Base-by-base conservation (phyloP, 208 protist species). In the Acanthamoeba royreba region DNA sequence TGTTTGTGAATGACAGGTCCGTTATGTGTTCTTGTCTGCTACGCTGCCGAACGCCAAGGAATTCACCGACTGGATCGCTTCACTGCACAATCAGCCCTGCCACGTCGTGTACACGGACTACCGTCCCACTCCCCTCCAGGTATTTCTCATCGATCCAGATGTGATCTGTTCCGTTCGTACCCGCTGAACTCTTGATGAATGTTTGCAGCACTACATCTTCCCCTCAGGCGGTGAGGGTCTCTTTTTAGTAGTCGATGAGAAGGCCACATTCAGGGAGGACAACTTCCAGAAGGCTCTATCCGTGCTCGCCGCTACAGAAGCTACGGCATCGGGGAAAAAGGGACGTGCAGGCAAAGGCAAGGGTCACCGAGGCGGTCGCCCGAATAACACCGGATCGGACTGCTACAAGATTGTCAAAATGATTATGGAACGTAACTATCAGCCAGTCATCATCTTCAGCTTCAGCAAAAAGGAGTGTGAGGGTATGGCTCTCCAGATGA, bases 41-140 rank as follows among this genome's bases (percentile, higher is more conserved):
- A 99, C 99, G 8, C 99, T 99, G 92, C 99, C 99, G n/a, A 99
- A 99, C 96, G 99, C 99, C 19, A 89, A 95, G 3, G 99, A 99
- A 96, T 99, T 99, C 96, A 99, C 99, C 8, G 96, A 98, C 58
- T 99, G 99, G 99, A 99, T 99, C 85, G 98, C 99, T 93, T 98
- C 98, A 87, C 98, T 99, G 72, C 98, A 99, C 93, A 97, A 98
- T 5, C 99, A 99, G 69, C 99, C 99, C 81, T 99, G 99, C 89
- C 98, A 99, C 94, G 99, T 99, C 19, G 98, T 99, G 33, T 99
- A 99, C 97, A 99, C 99, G 9, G 98, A 99, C 90, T 99, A 99
- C 94, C 97, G 99, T 40, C 99, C 99, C 25, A 99, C 99, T 19
- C 99, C 99, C 22, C 97, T 99, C 19, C 66, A 55, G 49, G 49